Conservation (phyloP, 1,284 basidiomycete genomes). For the Trichosporon sp. region DNA sequence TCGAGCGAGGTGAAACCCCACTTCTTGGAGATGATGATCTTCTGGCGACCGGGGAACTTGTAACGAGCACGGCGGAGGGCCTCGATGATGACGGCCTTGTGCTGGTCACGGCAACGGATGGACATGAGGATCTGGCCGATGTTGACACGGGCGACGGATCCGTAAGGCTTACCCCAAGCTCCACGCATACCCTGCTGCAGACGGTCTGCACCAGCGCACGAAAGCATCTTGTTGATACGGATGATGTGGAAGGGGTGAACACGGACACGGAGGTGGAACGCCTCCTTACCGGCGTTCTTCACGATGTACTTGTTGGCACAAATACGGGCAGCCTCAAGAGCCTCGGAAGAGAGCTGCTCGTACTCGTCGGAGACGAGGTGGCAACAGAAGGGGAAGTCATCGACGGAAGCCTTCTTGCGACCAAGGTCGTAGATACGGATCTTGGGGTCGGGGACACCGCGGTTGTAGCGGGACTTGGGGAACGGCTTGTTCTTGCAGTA, state of each 20-base stretch:
- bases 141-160: constrained; percentile 53
- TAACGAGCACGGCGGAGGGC: constrained; percentile 95
- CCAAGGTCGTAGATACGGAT: constrained; percentile 93
- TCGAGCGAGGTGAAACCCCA: constrained; percentile 97
- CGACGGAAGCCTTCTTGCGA: constrained; percentile 88
- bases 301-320: constrained; percentile 99
- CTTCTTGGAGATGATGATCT: constrained; percentile 97
- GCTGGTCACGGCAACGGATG: constrained; percentile 85
- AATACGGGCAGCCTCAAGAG: constrained; percentile 96
- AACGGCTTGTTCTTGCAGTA: constrained; percentile 98
- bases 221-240: constrained; percentile 99
- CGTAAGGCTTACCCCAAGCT: constrained; percentile 99
- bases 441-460: constrained; percentile 96
- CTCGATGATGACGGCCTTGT: constrained; percentile 87
- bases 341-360: constrained; percentile 94
- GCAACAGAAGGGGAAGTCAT: constrained; percentile 96
- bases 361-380: constrained; percentile 98
- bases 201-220: constrained; percentile 94
- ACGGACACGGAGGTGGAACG: constrained; percentile 96
- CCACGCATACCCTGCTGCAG: constrained; percentile 99
- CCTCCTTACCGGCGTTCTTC: constrained; percentile 96
- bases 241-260: constrained; percentile 98
- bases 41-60: constrained; percentile 99
- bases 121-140: constrained; percentile 91
- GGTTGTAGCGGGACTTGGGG: constrained; percentile 88